Percentiles rank a stretch among this genome's conserved stretches.
phyloP scores from a whole-genome alignment of 768 basidiomycete species.

The Termitomyces sp. region DNA sequence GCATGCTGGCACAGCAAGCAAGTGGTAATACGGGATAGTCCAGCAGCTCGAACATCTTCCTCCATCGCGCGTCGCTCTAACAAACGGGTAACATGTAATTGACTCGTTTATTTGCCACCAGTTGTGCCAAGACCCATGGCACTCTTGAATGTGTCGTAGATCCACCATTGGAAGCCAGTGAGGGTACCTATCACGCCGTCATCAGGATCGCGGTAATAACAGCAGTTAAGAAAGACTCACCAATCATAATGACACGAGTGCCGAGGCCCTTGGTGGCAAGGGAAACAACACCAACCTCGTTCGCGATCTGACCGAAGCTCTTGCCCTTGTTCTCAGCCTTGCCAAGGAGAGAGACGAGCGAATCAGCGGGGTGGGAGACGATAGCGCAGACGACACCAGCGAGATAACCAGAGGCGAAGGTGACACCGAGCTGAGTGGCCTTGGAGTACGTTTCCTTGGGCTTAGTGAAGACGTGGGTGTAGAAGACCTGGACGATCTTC shows the following conservation, averaged over 20 bases:
- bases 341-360: conserved; percentile 90
- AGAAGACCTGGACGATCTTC: conserved; percentile 83
- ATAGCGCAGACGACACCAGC: conserved; percentile 95
- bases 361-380: conserved; percentile 96
- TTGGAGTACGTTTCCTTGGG: conserved; percentile 80
- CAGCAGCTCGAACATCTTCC: conserved; percentile 5
- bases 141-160: conserved; percentile 85
- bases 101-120: conserved; percentile 68
- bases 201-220: background rate
- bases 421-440: conserved; percentile 83
- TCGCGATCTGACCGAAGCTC: conserved; percentile 63
- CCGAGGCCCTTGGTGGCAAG: conserved; percentile 86
- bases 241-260: conserved; percentile 85
- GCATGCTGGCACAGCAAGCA: conserved; percentile 9
- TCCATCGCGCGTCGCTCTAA: background rate
- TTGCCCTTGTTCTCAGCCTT: conserved; percentile 87
- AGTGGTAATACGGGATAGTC: conserved; percentile 6
- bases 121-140: conserved; percentile 85
- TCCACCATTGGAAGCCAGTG: conserved; percentile 91
- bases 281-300: conserved; percentile 60
- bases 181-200: conserved; percentile 30
- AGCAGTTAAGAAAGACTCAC: conserved; percentile 32
- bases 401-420: conserved; percentile 88
- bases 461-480: conserved; percentile 79
- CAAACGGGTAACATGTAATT: background rate